Conservation (phyloP, 1,284 basidiomycete species). For the Sanghuangporus baumii region DNA sequence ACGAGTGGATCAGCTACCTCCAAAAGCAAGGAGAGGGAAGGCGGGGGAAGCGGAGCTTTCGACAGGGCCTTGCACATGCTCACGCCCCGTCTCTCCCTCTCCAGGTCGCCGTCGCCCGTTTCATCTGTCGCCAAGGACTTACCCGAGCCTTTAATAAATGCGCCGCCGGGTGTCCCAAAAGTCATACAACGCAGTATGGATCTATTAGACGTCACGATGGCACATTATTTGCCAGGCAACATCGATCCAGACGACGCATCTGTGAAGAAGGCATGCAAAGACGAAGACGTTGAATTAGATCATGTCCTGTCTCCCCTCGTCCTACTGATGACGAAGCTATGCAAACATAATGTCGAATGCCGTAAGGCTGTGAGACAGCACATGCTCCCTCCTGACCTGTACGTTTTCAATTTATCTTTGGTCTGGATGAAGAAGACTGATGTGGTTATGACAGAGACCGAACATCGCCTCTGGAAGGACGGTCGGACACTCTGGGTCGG, state of each 20-base stretch:
- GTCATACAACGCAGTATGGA: constrained; percentile 58
- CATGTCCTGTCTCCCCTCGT: constrained; percentile 73
- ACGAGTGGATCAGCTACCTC: neutral
- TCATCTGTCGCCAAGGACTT: constrained; percentile 7
- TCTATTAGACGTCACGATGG: constrained; percentile 56
- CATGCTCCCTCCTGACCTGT: constrained; percentile 68
- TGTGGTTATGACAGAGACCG: constrained; percentile 53
- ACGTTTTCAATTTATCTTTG: constrained; percentile 20
- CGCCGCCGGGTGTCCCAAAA: constrained; percentile 34
- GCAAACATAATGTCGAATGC: constrained; percentile 53
- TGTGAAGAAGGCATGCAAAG: constrained; percentile 46
- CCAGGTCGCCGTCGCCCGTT: constrained; percentile 44
- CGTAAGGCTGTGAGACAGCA: constrained; percentile 52
- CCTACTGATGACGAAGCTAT: constrained; percentile 66
- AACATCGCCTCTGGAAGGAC: constrained; percentile 62
- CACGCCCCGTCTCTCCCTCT: constrained; percentile 47
- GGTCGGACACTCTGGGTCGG: constrained; percentile 69
- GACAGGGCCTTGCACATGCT: constrained; percentile 60
- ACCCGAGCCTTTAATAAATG: neutral
- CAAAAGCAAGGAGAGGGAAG: constrained; percentile 13
- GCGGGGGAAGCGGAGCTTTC: constrained; percentile 36
- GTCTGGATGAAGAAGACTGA: neutral
- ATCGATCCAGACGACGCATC: constrained; percentile 56
- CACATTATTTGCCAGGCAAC: constrained; percentile 60
- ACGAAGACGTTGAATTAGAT: constrained; percentile 58